Conservation (phyloP, 2,329 filamentous ascomycete genomes). For the Teratosphaeria epicoccoides region DNA sequence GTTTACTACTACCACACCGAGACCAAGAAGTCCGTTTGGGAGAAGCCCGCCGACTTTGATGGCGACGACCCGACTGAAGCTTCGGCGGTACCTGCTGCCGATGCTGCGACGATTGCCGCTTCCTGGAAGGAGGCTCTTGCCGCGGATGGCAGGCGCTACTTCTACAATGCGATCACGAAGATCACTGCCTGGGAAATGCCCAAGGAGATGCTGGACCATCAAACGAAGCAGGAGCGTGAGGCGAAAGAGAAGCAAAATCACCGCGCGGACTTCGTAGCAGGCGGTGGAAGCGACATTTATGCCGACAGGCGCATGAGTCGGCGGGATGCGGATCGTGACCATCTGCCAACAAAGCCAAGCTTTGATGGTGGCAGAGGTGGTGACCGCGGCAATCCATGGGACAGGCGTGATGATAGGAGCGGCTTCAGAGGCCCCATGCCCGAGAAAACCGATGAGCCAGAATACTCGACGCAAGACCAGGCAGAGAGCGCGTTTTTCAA, state of each 20-base stretch:
- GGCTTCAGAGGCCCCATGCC: conserved; percentile 27
- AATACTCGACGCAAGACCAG: conserved; percentile 71
- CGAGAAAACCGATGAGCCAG: conserved; percentile 40
- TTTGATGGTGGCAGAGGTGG: conserved; percentile 22
- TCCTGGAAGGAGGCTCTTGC: conserved; percentile 83
- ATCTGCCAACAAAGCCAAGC: conserved; percentile 30
- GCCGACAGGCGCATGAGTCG: conserved; percentile 20
- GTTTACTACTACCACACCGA: conserved; percentile 82
- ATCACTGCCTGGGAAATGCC: conserved; percentile 94
- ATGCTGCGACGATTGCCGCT: conserved; percentile 55
- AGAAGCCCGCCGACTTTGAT: conserved; percentile 65
- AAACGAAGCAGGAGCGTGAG: conserved; percentile 43
- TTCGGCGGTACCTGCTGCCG: conserved; percentile 49
- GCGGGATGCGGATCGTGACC: conserved; percentile 29
- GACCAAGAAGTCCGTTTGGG: conserved; percentile 88
- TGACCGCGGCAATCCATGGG: conserved; percentile 21
- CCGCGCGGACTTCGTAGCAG: conserved; percentile 16
- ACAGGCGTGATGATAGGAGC: conserved; percentile 20
- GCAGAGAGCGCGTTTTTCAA: conserved; percentile 91
- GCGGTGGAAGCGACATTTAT: conserved; percentile 8
- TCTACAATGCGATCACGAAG: conserved; percentile 83
- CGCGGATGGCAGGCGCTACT: conserved; percentile 82
- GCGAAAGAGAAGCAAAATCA: background rate
- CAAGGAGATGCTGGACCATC: conserved; percentile 10
- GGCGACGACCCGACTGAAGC: conserved; percentile 43